Base-by-base conservation (phyloP, 305 asterid genomes). In the Striga hermonthica region DNA sequence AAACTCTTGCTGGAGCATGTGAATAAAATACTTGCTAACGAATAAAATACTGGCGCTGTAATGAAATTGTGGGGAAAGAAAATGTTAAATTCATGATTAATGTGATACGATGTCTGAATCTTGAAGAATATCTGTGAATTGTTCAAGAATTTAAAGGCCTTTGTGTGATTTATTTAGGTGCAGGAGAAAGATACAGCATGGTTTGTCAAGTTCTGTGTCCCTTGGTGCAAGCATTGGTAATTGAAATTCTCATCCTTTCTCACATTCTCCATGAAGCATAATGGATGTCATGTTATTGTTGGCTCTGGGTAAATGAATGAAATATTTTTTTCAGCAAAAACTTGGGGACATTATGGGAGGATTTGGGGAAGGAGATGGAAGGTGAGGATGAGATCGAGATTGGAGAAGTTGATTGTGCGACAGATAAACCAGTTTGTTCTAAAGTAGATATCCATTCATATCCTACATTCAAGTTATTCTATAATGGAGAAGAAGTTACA, bases 221-320 rank as follows among this genome's bases (percentile, higher is more conserved):
- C 99, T 9, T 93, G 97, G 97, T 93, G 97, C 79, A 93, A 88
- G 84, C 99, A 93, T 79, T 93, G 96, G 98, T 90, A 88, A 78
- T 34, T 68, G 60, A 54, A 39, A 5, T 31, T 37, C 28, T 35
- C 50, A 12, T 52, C 28, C 37, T 55, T 41, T 41, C 9, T 31
- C 43, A 12, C 31, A 1, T 22, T 22, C 31, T 22, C 31, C 31
- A 22, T 22, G 31, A 22, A 22, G 31, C 31, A 0, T 22, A 22
- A 22, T 22, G n/a, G n/a, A n/a, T n/a, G n/a, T n/a, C n/a, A n/a
- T n/a, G n/a, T 22, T 22, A 1, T 0, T 22, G 31, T 22, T 22
- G 31, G 31, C 31, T 22, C 31, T 22, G 1, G 31, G 31, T 2
- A 22, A 22, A 22, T 22, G 31, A 22, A 2, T 22, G 31, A 22